Evolutionary conservation across 139 green algal genomes (phyloP).

Genomic region (Trebouxia sp.): DNA sequence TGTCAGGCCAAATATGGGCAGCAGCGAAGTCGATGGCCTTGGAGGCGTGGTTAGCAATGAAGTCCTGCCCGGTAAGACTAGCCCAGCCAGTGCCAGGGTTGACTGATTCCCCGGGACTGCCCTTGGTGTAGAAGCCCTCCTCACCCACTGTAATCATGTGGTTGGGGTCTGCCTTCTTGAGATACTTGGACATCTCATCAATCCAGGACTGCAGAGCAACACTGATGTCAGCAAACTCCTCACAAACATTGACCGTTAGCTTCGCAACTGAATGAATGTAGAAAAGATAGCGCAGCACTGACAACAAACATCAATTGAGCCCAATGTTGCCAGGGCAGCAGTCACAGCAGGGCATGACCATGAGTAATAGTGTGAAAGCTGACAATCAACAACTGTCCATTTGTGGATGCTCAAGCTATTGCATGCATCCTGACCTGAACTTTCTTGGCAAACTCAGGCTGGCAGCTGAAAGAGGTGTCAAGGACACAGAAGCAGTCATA

Average conservation of each 20-base stretch:
- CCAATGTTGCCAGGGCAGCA: no score
- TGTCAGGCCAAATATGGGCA: slow-evolving; percentile 75
- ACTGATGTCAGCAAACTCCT: background rate
- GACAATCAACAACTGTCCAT: no score
- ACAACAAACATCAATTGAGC: no score
- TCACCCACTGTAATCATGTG: slow-evolving; percentile 68
- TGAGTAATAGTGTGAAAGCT: no score
- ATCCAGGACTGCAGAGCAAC: slow-evolving; percentile 52
- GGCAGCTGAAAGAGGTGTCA: background rate
- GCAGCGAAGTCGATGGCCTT: slow-evolving; percentile 71
- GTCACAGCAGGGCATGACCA: no score
- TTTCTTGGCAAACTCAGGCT: background rate
- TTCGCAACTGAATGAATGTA: no score
- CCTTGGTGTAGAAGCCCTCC: slow-evolving; percentile 66
- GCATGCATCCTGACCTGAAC: no score
- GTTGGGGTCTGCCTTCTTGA: slow-evolving; percentile 60
- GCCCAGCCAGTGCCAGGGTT: slow-evolving; percentile 53
- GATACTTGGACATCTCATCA: slow-evolving; percentile 49
- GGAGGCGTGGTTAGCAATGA: slow-evolving; percentile 61
- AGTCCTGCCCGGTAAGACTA: slow-evolving; percentile 67
- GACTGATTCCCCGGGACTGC: background rate
- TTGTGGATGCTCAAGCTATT: no score
- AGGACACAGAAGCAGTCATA: background rate
- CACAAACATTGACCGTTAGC: background rate
- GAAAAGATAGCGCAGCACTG: no score